Base-by-base conservation (phyloP, 495 filamentous ascomycete genomes). In the Aspergillus avenaceus region DNA sequence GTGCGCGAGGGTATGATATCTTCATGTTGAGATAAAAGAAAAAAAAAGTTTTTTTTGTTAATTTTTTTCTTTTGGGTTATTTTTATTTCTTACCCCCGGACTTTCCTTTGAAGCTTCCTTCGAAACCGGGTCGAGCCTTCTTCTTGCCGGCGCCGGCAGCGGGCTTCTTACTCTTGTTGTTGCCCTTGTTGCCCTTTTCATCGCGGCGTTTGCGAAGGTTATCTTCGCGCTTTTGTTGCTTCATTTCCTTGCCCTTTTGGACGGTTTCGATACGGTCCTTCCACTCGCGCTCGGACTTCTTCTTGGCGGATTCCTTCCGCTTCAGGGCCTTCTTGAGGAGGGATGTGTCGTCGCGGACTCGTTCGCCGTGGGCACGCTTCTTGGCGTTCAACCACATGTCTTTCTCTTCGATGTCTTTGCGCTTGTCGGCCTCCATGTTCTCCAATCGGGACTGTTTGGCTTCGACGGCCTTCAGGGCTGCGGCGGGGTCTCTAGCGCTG, bases 251-350 rank as follows among this genome's bases (percentile, higher is more conserved):
- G 42, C 83, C 77, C 65, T 87, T 85, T 24, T 79, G 74, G 18
- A 97, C 85, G 12, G 83, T 83, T 13, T 90, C 84, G 14, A 85
- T 70, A 32, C 93, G 74, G 49, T 95, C 91, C 29, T 77, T 84
- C 93, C 95, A 97, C 66, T 93, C 90, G 53, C 83, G 82, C 65
- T 87, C 86, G 61, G 85, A 91, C 80, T 91, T 95, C 69, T 81
- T 85, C 82, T 97, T 98, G 24, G 78, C 72, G 54, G 83, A 84
- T 63, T 95, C 89, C 70, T 95, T 91, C 53, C 92, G 84, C 79
- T 97, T 97, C 50, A 97, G 71, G 2, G 91, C 89, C 76, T 96
- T 96, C 80, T 95, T 95, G 11, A 98, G 79, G 27, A 97, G 64
- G n/a, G 78, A 82, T 45, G 87, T 87, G 63, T 95, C 88, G 53